phyloP scores from a whole-genome alignment of 129 eudicot species.

The Erigeron canadensis region DNA sequence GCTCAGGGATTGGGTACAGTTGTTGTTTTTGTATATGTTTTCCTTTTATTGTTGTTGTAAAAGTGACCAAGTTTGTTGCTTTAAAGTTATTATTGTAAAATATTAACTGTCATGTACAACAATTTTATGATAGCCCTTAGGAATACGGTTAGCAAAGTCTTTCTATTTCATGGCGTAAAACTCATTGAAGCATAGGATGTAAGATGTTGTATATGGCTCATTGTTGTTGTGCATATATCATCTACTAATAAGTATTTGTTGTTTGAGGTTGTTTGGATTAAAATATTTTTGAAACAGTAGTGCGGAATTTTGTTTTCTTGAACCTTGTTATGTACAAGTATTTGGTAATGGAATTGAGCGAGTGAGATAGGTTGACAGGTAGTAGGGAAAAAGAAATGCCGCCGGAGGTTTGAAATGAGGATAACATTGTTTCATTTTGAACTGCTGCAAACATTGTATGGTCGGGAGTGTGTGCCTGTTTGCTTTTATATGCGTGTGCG shows the following conservation, averaged over 20 bases:
- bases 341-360: not conserved
- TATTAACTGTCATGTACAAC: too few relatives aligned
- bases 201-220: not conserved
- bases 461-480: conserved; percentile 5
- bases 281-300: conserved; percentile 9
- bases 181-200: too few relatives aligned
- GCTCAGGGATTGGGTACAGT: too few relatives aligned
- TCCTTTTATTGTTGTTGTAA: too few relatives aligned
- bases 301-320: conserved; percentile 4
- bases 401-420: too few relatives aligned
- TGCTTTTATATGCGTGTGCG: conserved; percentile 4
- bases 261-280: not conserved
- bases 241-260: not conserved
- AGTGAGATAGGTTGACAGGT: not conserved
- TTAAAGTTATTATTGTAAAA: too few relatives aligned
- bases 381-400: conserved; percentile 17
- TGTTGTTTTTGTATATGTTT: not conserved
- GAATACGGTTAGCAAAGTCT: too few relatives aligned
- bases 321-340: conserved; percentile 9
- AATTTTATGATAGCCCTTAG: too few relatives aligned
- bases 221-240: too few relatives aligned
- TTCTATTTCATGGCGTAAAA: too few relatives aligned
- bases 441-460: not conserved
- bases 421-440: too few relatives aligned
- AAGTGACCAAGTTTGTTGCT: too few relatives aligned